Percentiles rank a stretch among this genome's conserved stretches.
These are phyloP conservation scores for Cornus kousa DNA, from an alignment of 148 eudicot genomes.

Conservation along the genomic window DNA sequence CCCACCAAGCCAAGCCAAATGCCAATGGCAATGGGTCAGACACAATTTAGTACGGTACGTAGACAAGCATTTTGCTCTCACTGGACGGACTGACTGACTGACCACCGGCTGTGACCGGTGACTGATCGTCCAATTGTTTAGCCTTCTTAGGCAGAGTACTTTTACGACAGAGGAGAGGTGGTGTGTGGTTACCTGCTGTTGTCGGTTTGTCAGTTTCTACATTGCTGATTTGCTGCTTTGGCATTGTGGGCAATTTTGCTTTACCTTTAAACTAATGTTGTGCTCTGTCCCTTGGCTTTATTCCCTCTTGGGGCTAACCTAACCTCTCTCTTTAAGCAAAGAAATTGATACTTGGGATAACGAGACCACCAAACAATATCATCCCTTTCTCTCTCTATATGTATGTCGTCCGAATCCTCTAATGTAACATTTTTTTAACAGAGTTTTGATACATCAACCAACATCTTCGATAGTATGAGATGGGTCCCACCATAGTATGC, in stretches of 20 bases:
- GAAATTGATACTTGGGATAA: constrained; percentile 21
- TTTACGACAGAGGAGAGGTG: neutral
- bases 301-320: constrained; percentile 13
- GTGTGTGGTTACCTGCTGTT: constrained; percentile 18
- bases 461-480: no score
- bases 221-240: constrained; percentile 8
- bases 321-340: constrained; percentile 29
- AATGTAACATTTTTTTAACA: no score
- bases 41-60: neutral
- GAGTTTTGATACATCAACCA: no score
- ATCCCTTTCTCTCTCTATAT: neutral
- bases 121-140: constrained; percentile 8
- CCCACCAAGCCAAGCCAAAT: neutral
- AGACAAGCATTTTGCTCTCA: neutral
- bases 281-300: constrained; percentile 20
- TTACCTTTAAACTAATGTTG: constrained; percentile 20
- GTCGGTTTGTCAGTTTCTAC: constrained; percentile 22
- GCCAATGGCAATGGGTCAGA: neutral
- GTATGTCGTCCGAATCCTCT: no score
- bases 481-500: no score
- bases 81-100: neutral
- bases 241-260: constrained; percentile 22
- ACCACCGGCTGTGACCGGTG: constrained; percentile 16
- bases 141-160: constrained; percentile 17
- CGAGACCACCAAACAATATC: constrained; percentile 11